Conservation (phyloP, 805 yeast species). For the Priceomyces carsonii region DNA sequence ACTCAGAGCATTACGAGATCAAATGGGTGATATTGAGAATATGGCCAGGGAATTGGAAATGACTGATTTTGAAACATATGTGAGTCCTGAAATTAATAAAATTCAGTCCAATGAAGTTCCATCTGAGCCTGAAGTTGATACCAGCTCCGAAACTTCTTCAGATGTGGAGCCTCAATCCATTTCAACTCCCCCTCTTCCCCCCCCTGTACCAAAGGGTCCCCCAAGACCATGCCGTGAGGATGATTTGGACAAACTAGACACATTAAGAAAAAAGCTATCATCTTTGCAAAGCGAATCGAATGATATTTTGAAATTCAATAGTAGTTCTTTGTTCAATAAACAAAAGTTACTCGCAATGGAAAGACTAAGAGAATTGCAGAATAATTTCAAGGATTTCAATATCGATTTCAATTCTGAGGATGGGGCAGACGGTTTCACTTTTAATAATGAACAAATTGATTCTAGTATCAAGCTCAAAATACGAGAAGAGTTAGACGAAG, state of each 20-base stretch:
- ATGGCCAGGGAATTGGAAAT: slow-evolving; percentile 86
- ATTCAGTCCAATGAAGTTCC: slow-evolving; percentile 10
- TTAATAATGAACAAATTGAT: slow-evolving; percentile 24
- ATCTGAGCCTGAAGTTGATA: slow-evolving; percentile 18
- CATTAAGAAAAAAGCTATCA: slow-evolving; percentile 57
- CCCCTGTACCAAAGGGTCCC: slow-evolving; percentile 29
- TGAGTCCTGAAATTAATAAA: slow-evolving; percentile 5
- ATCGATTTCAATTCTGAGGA: slow-evolving; percentile 45
- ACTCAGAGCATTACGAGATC: slow-evolving; percentile 70
- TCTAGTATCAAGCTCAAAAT: slow-evolving; percentile 36
- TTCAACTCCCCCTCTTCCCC: slow-evolving; percentile 16
- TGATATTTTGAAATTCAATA: slow-evolving; percentile 69
- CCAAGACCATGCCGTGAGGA: slow-evolving; percentile 45
- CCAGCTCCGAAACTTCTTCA: slow-evolving; percentile 12
- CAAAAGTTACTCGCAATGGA: slow-evolving; percentile 70
- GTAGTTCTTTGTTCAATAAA: slow-evolving; percentile 56
- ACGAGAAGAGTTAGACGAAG: slow-evolving; percentile 43
- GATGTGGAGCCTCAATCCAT: slow-evolving; percentile 18
- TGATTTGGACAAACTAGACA: slow-evolving; percentile 56
- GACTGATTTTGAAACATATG: slow-evolving; percentile 66
- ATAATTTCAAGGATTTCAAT: slow-evolving; percentile 63
- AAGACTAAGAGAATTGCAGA: slow-evolving; percentile 69
- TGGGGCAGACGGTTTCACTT: slow-evolving; percentile 12
- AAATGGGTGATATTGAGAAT: slow-evolving; percentile 81
- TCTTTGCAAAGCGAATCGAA: slow-evolving; percentile 72